phyloP scores from a whole-genome alignment of 768 basidiomycete species.

The Kwoniella sp. region DNA sequence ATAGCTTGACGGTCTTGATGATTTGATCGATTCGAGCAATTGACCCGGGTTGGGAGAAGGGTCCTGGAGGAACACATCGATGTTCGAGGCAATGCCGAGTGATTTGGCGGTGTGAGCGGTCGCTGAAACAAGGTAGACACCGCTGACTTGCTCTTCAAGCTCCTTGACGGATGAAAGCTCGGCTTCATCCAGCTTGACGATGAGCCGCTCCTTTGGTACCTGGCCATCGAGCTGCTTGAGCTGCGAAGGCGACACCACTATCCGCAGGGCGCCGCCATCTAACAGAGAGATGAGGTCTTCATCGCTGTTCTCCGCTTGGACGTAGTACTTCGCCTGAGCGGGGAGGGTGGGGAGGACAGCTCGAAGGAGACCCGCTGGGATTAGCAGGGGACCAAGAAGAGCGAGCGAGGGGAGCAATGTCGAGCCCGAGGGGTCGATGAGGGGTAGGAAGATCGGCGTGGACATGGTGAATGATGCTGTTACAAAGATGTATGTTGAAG shows the following conservation, averaged over 20 bases:
- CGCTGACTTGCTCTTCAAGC: slow-evolving; percentile 74
- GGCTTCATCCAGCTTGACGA: slow-evolving; percentile 74
- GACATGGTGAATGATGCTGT: slow-evolving; percentile 33
- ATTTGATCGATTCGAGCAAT: slow-evolving; percentile 64
- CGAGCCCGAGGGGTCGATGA: slow-evolving; percentile 55
- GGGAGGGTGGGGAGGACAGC: slow-evolving; percentile 54
- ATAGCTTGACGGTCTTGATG: slow-evolving; percentile 65
- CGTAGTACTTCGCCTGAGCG: slow-evolving; percentile 53
- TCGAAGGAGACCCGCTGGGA: slow-evolving; percentile 56
- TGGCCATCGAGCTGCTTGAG: slow-evolving; percentile 59
- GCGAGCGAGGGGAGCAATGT: slow-evolving; percentile 65
- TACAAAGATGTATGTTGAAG: neutral
- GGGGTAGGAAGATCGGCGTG: slow-evolving; percentile 55
- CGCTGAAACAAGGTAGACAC: slow-evolving; percentile 64
- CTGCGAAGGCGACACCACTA: slow-evolving; percentile 68
- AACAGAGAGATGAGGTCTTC: slow-evolving; percentile 61
- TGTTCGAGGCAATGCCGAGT: slow-evolving; percentile 36
- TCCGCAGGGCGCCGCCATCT: slow-evolving; percentile 76
- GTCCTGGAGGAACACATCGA: slow-evolving; percentile 57
- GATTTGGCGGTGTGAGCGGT: slow-evolving; percentile 53
- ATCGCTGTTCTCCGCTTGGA: slow-evolving; percentile 28
- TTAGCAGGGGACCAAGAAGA: slow-evolving; percentile 76
- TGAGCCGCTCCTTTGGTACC: slow-evolving; percentile 72
- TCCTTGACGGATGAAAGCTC: slow-evolving; percentile 71
- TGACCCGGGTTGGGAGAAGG: slow-evolving; percentile 64